Conservation (phyloP, 148 eudicot genomes). For the Vaccinium darrowii region DNA sequence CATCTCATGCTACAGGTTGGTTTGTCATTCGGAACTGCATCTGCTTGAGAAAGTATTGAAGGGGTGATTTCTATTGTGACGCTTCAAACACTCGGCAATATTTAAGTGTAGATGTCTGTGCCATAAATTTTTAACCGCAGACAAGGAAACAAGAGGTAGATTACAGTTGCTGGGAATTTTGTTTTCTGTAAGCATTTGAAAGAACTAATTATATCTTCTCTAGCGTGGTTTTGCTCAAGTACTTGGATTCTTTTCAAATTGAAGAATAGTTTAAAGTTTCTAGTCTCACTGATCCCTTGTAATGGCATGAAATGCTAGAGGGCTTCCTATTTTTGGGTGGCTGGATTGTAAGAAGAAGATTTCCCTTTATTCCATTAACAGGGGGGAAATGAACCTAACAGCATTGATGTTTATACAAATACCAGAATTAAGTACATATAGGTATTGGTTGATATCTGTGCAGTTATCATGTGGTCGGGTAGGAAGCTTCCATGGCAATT, state of each 20-base stretch:
- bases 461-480: neutral
- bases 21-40: neutral
- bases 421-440: neutral
- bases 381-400: neutral
- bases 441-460: neutral
- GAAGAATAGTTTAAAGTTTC: neutral
- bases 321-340: neutral
- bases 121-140: neutral
- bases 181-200: neutral
- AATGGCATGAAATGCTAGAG: neutral
- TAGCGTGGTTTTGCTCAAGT: neutral
- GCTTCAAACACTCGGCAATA: neutral
- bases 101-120: neutral
- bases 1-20: slow-evolving; percentile 2
- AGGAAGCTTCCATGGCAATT: neutral
- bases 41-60: neutral
- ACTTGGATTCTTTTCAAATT: neutral
- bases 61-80: neutral
- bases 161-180: neutral
- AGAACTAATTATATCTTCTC: neutral
- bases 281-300: neutral
- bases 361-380: neutral
- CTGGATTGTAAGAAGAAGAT: neutral
- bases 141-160: slow-evolving; percentile 2
- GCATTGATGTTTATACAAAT: neutral